Evolutionary conservation across 2,329 filamentous ascomycete species (phyloP), one percentile per base, ranked within the genome.

Genomic region (Nectriaceae sp.): DNA sequence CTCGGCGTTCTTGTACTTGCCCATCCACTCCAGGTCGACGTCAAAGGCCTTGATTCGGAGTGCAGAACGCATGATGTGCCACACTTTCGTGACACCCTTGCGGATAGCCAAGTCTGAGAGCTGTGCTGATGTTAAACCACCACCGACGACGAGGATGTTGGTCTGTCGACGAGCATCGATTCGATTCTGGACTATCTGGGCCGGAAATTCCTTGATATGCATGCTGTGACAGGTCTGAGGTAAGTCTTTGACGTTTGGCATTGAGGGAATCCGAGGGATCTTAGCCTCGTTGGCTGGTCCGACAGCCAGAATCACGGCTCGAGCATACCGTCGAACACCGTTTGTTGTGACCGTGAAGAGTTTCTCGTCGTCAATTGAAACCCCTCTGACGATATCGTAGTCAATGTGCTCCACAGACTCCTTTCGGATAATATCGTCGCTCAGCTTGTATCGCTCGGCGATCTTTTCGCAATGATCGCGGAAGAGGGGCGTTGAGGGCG

Each of bases 1-100:
- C 56, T 89, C 83, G 45, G 83, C 80, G 64, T 93, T 93, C 47
- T 85, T 84, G 66, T 88, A 93, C 64, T 93, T 93, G 10, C 86
- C 87, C 67, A 93, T 87, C 89, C 89, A 94, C 40, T 81, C 78
- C 2, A 93, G 75, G 47, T 85, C 82, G 20, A 93, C 78, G 58
- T 93, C 89, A 55, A 93, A 93, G 50, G 87, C 84, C 67, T 93
- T 93, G 42, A 90, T 77, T 57, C 74, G 72, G 11, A 78, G 59
- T 0, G 73, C 69, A 0, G 79, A 75, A 1, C 89, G 78, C 79
- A 91, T 84, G 21, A 93, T 62, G 43, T 88, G 80, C 74, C 79
- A 88, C 0, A 92, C 84, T 53, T 83, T 87, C 1, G 73, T 77
- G 1, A 89, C 83, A 0, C 87, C 86, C 20, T 76, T 75, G 8